Evolutionary conservation across 345 rosid genomes (phyloP).

Genomic region (Murraya paniculata): DNA sequence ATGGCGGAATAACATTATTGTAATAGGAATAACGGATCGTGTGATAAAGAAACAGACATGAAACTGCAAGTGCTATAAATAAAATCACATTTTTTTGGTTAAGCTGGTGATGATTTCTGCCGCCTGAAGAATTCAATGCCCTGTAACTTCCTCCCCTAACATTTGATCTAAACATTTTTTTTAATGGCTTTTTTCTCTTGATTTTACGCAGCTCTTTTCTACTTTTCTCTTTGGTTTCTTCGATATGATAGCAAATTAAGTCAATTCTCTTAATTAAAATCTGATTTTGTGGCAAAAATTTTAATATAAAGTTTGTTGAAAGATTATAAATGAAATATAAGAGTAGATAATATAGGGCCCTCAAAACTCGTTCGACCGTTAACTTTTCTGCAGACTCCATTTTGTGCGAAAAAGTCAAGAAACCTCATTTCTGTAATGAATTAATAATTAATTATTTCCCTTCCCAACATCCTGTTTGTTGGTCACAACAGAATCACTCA

Average conservation of each 20-base stretch:
- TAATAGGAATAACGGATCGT: not conserved
- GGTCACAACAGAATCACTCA: not conserved
- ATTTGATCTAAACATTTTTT: not conserved
- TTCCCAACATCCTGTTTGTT: not conserved
- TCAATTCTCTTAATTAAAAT: not conserved
- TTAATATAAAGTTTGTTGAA: not conserved
- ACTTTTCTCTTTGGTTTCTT: not conserved
- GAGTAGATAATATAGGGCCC: not conserved
- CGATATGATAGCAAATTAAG: not conserved
- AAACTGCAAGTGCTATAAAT: not conserved
- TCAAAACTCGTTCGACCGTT: not conserved
- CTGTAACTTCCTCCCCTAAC: not conserved
- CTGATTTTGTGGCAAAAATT: not conserved
- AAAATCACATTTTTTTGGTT: not conserved
- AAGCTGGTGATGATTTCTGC: not conserved
- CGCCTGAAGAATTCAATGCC: not conserved
- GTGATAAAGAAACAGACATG: not conserved
- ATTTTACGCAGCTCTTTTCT: not conserved
- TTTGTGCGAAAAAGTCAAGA: not conserved
- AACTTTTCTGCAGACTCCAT: not conserved
- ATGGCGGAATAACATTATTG: not conserved
- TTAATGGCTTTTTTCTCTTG: not conserved
- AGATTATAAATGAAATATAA: not conserved
- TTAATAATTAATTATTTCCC: not conserved
- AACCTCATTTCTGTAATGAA: not conserved